phyloP scores from a whole-genome alignment of 768 basidiomycete species.

The Leccinellum luteum region DNA sequence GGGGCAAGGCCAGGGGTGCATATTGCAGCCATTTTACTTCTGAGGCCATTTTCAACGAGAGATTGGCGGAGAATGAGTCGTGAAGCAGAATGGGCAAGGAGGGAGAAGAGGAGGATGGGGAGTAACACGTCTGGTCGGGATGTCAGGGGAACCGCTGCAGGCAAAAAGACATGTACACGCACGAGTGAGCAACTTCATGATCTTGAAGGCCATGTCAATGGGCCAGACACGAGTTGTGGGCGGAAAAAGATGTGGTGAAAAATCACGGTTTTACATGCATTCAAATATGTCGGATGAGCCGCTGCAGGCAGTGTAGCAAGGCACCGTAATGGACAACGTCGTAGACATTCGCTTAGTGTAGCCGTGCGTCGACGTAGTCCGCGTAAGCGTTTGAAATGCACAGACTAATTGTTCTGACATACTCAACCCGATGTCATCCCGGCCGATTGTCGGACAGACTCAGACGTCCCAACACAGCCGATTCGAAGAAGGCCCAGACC shows the following conservation, averaged over 20 bases:
- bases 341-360: no score
- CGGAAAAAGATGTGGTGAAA: constrained; percentile 6
- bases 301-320: no score
- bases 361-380: no score
- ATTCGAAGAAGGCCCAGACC: no score
- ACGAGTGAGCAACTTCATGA: constrained; percentile 4
- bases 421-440: no score
- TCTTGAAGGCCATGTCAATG: not conserved
- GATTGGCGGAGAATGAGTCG: constrained; percentile 14
- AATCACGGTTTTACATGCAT: not conserved
- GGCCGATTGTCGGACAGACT: no score
- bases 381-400: no score
- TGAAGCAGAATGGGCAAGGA: constrained; percentile 9
- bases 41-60: constrained; percentile 11
- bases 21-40: constrained; percentile 23
- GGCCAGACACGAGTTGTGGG: constrained; percentile 5
- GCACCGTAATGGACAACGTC: no score
- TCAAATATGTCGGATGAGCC: not conserved
- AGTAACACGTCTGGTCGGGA: constrained; percentile 9
- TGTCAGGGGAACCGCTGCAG: not conserved
- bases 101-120: constrained; percentile 20
- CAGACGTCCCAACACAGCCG: no score
- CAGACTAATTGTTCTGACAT: no score
- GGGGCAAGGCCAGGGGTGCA: constrained; percentile 28
- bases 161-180: not conserved